Percentiles rank a stretch among this genome's conserved stretches.
Evolutionary conservation across 2,329 filamentous ascomycete genomes (phyloP).

Genomic region (Ustilaginoidea virens): DNA sequence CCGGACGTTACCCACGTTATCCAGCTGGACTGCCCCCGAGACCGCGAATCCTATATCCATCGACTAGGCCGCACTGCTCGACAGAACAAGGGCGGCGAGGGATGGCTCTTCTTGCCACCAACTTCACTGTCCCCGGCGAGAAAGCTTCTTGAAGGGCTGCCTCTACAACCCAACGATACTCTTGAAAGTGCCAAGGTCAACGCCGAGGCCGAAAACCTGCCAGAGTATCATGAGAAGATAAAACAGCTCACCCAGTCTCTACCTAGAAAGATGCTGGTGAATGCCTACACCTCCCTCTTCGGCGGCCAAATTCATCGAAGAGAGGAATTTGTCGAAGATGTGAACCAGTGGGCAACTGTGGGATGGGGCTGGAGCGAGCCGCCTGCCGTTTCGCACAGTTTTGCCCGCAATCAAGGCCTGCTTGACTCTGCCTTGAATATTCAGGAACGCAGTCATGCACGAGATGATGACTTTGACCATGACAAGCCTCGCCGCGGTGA

Average conservation of each 20-base stretch:
- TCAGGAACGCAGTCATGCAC: conserved; percentile 4
- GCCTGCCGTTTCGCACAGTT: conserved; percentile 21
- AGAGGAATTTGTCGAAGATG: conserved; percentile 25
- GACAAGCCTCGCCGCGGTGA: conserved; percentile 7
- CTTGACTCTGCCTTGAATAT: conserved; percentile 19
- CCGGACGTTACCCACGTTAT: conserved; percentile 68
- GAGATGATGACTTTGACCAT: conserved; percentile 6
- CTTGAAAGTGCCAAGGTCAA: conserved; percentile 35
- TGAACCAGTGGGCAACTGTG: conserved; percentile 36
- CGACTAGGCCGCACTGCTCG: conserved; percentile 63
- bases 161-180: conserved; percentile 38
- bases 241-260: conserved; percentile 26
- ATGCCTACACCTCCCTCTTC: conserved; percentile 41
- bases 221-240: conserved; percentile 28
- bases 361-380: conserved; percentile 36
- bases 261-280: conserved; percentile 15
- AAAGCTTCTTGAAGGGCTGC: conserved; percentile 39
- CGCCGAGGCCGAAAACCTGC: conserved; percentile 32
- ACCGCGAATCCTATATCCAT: conserved; percentile 61
- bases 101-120: conserved; percentile 48
- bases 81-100: conserved; percentile 57
- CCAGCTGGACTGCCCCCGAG: conserved; percentile 49
- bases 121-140: conserved; percentile 34
- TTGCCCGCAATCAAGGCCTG: conserved; percentile 18
- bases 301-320: conserved; percentile 29